These are phyloP conservation scores for Bifiguratus adelaidae DNA, from an alignment of 192 early-diverging fungal species.

Conservation along the genomic window DNA sequence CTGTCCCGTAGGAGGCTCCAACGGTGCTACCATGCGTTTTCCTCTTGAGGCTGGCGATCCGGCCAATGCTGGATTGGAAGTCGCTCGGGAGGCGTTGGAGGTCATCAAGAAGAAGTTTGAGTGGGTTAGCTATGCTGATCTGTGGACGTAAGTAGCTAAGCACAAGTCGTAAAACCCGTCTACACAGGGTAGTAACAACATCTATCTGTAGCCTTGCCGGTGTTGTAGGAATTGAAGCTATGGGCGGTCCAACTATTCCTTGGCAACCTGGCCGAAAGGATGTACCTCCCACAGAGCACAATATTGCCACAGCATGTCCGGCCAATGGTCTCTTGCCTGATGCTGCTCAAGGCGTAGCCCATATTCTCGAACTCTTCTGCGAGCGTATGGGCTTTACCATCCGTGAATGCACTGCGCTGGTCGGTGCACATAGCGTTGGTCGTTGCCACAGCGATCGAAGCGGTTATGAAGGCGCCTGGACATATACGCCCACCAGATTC, in stretches of 20 bases:
- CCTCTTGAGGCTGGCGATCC: constrained; percentile 45
- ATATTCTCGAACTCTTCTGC: constrained; percentile 46
- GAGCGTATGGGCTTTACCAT: constrained; percentile 61
- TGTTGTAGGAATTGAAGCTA: constrained; percentile 51
- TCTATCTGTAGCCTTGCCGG: constrained; percentile 37
- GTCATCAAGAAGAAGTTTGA: constrained; percentile 50
- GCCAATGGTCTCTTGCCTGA: constrained; percentile 62
- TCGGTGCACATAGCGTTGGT: constrained; percentile 56
- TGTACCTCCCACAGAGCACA: constrained; percentile 45
- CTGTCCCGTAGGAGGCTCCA: constrained; percentile 26
- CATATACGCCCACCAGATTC: constrained; percentile 25
- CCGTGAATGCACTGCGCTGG: constrained; percentile 56
- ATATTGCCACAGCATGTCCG: constrained; percentile 33
- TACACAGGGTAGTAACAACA: not conserved
- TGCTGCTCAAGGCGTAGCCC: constrained; percentile 40
- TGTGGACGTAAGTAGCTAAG: constrained; percentile 46
- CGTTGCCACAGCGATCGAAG: constrained; percentile 52
- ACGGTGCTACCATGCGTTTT: constrained; percentile 62
- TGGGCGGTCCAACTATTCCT: constrained; percentile 57
- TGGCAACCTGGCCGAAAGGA: constrained; percentile 48
- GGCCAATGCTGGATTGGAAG: constrained; percentile 51
- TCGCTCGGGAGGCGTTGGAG: constrained; percentile 38
- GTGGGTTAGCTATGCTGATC: constrained; percentile 59
- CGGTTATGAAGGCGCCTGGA: constrained; percentile 49
- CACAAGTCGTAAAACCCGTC: not conserved